Conservation (phyloP, 805 yeast species). For the Candida chauliodis region DNA sequence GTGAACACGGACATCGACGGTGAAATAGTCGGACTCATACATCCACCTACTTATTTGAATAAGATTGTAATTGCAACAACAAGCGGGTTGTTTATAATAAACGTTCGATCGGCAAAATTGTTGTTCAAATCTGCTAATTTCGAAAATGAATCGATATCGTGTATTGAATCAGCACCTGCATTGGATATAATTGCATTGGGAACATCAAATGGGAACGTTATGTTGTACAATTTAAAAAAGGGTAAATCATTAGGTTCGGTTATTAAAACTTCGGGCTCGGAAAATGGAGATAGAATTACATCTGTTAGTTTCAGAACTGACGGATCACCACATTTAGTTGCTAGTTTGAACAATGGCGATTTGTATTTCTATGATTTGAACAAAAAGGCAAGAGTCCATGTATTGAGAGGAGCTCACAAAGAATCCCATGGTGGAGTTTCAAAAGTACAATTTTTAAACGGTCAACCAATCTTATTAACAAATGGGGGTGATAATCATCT, state of each 20-base stretch:
- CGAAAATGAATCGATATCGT: constrained; percentile 45
- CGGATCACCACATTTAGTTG: constrained; percentile 77
- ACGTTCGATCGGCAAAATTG: constrained; percentile 73
- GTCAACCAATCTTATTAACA: constrained; percentile 87
- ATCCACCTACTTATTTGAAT: constrained; percentile 89
- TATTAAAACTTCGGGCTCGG: constrained; percentile 44
- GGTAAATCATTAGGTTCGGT: constrained; percentile 49
- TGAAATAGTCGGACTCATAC: constrained; percentile 62
- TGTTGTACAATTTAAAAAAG: constrained; percentile 63
- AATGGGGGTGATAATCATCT: constrained; percentile 88
- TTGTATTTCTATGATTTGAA: constrained; percentile 80
- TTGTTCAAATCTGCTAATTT: constrained; percentile 53
- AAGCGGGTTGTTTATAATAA: constrained; percentile 56
- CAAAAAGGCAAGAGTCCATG: constrained; percentile 68
- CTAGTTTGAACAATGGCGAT: constrained; percentile 78
- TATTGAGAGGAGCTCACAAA: constrained; percentile 67
- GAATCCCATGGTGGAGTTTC: constrained; percentile 76
- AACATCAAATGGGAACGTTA: constrained; percentile 61
- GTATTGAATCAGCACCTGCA: constrained; percentile 82
- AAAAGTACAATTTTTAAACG: constrained; percentile 71
- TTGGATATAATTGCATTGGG: constrained; percentile 83
- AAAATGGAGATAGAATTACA: constrained; percentile 40
- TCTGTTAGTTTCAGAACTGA: constrained; percentile 89
- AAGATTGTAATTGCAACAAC: constrained; percentile 83
- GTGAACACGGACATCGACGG: constrained; percentile 61